Evolutionary conservation across 495 filamentous ascomycete genomes (phyloP), one percentile per base, ranked within the genome.

Genomic region (Coniosporium apollinis): DNA sequence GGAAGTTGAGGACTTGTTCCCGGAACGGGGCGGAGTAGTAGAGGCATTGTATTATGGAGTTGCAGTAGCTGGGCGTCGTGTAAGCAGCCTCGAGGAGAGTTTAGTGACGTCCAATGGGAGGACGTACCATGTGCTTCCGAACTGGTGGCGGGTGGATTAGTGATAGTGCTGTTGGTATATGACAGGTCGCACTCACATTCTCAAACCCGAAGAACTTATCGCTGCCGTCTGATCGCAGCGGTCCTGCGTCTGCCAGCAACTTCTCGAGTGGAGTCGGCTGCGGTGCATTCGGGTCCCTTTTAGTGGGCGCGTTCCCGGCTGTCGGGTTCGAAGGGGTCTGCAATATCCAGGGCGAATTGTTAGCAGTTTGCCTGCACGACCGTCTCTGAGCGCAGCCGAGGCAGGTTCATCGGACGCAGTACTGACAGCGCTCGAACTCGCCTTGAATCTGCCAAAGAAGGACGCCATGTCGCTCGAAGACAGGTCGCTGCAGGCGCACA

Each of bases 141-240:
- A 93, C 85, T 96, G 39, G 28, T 43, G 21, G 39, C n/a, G n/a
- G n/a, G 34, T 34, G 22, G 33, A 40, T 56, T 41, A 56, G 51
- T 45, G 34, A 44, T 37, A 22, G 19, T 34, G 40, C n/a, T 11
- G 14, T 34, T 15, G 22, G n/a, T 9, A 8, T 11, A 36, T 32
- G 22, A 34, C 28, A 21, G 9, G 30, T 32, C 2, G 4, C 11
- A 57, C 81, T 66, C 65, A 94, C 85, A 62, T 97, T 97, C 58
- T 96, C 89, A 65, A 96, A 76, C 2, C 91, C 89, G 63, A 87
- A 96, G 60, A 92, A 96, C 64, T 94, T 94, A 59, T 97, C 89
- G 55, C 80, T 94, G 15, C 91, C 89, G 63, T 97, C 86, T 24
- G 61, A 61, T 40, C 84, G 70, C 39, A 87, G 58, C 1, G 84